phyloP scores from a whole-genome alignment of 2,329 filamentous ascomycete species.

The Microcyclosporella mali region DNA sequence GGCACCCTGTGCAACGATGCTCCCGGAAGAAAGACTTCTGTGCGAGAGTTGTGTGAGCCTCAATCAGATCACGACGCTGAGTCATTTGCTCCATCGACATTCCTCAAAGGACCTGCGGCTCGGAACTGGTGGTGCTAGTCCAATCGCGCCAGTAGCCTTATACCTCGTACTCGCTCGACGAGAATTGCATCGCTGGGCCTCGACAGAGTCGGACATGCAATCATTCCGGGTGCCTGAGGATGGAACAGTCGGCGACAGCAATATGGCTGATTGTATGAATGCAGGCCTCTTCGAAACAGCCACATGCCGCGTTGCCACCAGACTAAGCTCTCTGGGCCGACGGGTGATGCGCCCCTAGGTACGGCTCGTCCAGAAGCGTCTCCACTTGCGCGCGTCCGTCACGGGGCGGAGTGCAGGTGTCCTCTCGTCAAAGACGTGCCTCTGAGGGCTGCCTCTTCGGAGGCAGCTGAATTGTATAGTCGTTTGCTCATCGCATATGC shows the following conservation, averaged over 20 bases:
- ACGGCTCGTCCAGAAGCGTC: not conserved
- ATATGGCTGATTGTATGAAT: too few relatives aligned
- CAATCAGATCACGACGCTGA: too few relatives aligned
- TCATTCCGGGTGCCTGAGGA: constrained; percentile 8
- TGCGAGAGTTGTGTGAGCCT: too few relatives aligned
- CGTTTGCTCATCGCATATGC: constrained; percentile 13
- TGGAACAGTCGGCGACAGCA: not conserved
- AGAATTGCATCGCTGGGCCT: too few relatives aligned
- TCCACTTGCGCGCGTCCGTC: constrained; percentile 10
- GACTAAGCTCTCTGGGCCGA: constrained; percentile 2
- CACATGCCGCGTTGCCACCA: not conserved
- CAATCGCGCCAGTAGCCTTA: too few relatives aligned
- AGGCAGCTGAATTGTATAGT: not conserved
- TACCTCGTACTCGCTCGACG: too few relatives aligned
- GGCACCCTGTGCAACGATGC: too few relatives aligned
- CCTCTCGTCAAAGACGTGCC: not conserved
- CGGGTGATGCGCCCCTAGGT: not conserved
- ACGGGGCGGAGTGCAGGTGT: constrained; percentile 1
- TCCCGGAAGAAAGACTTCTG: too few relatives aligned
- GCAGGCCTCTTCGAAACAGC: constrained; percentile 1
- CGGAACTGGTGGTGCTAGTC: too few relatives aligned
- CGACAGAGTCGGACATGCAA: constrained; percentile 9
- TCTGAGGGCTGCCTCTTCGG: constrained; percentile 3
- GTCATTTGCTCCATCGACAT: too few relatives aligned
- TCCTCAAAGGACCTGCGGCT: too few relatives aligned